Evolutionary conservation across 2,329 filamentous ascomycete species (phyloP).

Genomic region (Fusarium citri): DNA sequence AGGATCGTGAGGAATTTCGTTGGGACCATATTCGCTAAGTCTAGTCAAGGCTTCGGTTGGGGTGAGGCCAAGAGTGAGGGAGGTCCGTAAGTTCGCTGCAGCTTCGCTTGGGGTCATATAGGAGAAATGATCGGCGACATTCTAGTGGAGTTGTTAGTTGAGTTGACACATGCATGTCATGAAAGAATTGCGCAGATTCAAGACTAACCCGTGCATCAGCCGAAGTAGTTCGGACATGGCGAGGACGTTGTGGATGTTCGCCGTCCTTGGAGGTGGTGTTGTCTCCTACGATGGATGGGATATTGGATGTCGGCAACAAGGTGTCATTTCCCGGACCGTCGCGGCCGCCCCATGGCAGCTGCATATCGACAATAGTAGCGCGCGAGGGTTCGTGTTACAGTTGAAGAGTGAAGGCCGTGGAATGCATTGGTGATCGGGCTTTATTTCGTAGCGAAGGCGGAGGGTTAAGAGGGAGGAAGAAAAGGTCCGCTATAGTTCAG

Average conservation of each 20-base stretch:
- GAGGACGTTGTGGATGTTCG: conserved; percentile 47
- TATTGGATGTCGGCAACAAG: conserved; percentile 51
- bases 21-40: conserved; percentile 84
- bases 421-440: conserved; percentile 38
- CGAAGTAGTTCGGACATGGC: conserved; percentile 63
- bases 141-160: conserved; percentile 52
- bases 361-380: conserved; percentile 49
- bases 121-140: conserved; percentile 69
- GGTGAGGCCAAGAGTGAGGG: conserved; percentile 83
- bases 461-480: conserved; percentile 40
- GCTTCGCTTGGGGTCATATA: conserved; percentile 82
- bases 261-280: conserved; percentile 40
- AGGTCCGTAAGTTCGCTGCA: conserved; percentile 81
- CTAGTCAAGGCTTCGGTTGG: conserved; percentile 84
- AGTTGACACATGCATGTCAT: neutral
- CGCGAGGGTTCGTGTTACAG: conserved; percentile 31
- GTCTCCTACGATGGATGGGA: conserved; percentile 51
- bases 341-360: conserved; percentile 53
- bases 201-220: conserved; percentile 65
- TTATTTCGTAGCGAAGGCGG: conserved; percentile 35
- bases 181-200: neutral
- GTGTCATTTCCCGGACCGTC: conserved; percentile 48
- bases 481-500: conserved; percentile 11
- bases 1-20: conserved; percentile 93
- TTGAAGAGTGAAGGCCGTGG: conserved; percentile 31